Evolutionary conservation across 2,329 filamentous ascomycete genomes (phyloP).

Genomic region (Drechslerella dactyloides): DNA sequence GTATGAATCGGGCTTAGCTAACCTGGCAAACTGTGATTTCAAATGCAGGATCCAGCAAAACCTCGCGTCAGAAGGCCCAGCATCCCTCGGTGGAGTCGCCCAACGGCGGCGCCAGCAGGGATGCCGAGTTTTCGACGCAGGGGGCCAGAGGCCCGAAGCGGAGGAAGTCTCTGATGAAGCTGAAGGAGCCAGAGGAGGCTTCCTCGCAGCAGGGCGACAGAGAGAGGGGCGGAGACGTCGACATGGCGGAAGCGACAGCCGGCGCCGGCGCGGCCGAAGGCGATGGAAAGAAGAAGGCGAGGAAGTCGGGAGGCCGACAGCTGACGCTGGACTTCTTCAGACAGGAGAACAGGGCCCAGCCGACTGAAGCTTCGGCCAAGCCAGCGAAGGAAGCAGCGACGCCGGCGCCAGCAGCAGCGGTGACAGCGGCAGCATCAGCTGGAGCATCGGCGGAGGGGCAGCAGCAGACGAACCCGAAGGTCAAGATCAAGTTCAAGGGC

Average conservation of each 20-base stretch:
- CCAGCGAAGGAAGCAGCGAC: slow-evolving; percentile 14
- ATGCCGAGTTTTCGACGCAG: neutral
- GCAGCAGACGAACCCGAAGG: slow-evolving; percentile 14
- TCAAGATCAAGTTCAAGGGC: slow-evolving; percentile 15
- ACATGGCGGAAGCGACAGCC: slow-evolving; percentile 11
- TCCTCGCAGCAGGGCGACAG: neutral
- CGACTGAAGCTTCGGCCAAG: slow-evolving; percentile 1
- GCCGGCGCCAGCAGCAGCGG: neutral
- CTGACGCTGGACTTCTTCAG: slow-evolving; percentile 3
- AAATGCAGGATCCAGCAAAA: neutral
- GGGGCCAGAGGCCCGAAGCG: slow-evolving; percentile 12
- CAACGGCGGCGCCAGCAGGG: slow-evolving; percentile 18
- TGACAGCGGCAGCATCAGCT: neutral
- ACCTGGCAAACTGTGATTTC: slow-evolving; percentile 7
- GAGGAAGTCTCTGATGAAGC: slow-evolving; percentile 15
- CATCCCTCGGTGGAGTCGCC: slow-evolving; percentile 18
- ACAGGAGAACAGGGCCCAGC: neutral
- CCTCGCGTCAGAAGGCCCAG: slow-evolving; percentile 7
- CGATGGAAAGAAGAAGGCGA: neutral
- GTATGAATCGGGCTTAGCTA: slow-evolving; percentile 25
- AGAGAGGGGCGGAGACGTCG: neutral
- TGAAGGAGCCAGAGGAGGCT: slow-evolving; percentile 15
- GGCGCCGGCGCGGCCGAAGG: neutral
- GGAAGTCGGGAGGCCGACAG: slow-evolving; percentile 2
- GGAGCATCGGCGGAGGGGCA: neutral